Evolutionary conservation across 2,329 filamentous ascomycete species (phyloP).

Genomic region (Exophiala xenobiotica): DNA sequence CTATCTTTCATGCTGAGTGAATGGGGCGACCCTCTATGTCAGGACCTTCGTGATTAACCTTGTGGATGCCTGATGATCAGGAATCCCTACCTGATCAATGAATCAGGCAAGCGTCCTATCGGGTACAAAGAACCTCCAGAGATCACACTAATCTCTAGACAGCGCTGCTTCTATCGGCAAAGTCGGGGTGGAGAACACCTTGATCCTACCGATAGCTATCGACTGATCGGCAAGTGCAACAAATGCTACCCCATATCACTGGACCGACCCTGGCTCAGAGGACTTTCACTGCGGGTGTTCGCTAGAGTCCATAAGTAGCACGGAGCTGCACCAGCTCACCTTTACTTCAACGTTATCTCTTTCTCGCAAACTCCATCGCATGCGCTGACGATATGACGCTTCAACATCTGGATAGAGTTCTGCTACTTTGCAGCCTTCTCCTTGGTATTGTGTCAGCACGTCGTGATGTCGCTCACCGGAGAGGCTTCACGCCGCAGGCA

Average conservation of each 20-base stretch:
- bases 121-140: too few relatives aligned
- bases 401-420: constrained; percentile 4
- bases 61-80: too few relatives aligned
- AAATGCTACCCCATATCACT: neutral
- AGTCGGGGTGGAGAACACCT: too few relatives aligned
- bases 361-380: neutral
- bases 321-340: constrained; percentile 16
- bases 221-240: neutral
- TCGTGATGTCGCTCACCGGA: constrained; percentile 13
- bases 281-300: neutral
- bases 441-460: constrained; percentile 6
- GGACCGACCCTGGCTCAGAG: neutral
- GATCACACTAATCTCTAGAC: too few relatives aligned
- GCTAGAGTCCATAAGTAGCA: constrained; percentile 11
- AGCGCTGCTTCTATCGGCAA: too few relatives aligned
- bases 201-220: too few relatives aligned
- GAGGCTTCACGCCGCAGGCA: constrained; percentile 17
- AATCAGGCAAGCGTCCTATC: too few relatives aligned
- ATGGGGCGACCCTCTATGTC: too few relatives aligned
- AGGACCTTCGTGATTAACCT: too few relatives aligned
- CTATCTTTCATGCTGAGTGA: too few relatives aligned
- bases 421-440: constrained; percentile 13
- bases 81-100: too few relatives aligned
- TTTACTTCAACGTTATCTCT: constrained; percentile 7
- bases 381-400: constrained; percentile 9